Base-by-base conservation (phyloP, 441 rosid genomes). In the Biscutella laevigata region DNA sequence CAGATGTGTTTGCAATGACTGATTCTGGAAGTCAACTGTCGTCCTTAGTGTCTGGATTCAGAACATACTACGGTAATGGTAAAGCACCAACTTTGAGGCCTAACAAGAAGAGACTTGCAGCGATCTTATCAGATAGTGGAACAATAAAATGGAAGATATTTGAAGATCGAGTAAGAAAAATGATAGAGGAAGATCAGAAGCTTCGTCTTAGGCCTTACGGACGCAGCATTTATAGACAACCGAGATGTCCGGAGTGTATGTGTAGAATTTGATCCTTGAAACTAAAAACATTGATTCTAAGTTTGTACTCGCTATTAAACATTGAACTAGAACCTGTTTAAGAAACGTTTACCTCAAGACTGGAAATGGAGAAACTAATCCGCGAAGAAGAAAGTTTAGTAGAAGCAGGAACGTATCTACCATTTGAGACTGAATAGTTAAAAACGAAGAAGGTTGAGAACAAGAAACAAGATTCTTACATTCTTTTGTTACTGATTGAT, bases 1-100 rank as follows among this genome's bases (percentile, higher is more conserved):
- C 96, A 29, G 94, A 88, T 54, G 89, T 84, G 17, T 92, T 88
- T 69, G 89, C 96, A 15, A 83, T 88, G 95, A 92, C 95, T 4
- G 98, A 86, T 64, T 92, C 98, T 1, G 96, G 98, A 46, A 92
- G 95, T 74, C 96, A 92, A 62, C 51, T 92, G 37, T 80, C 96
- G 0, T 92, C 95, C 10, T 59, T 88, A 41, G 98, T 86, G n/a
- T 80, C 96, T 34, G 96, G 96, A 55, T 84, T 74, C 66, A 71
- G 92, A 53, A 81, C 89, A 25, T 92, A 92, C 76, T 84, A 81
- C 3, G 94, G 96, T 0, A 72, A 59, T n/a, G 82, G 82, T 3
- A 72, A 56, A 0, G 81, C 96, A 15, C 92, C 94, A 19, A 81
- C 74, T 12, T 35, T 92, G 75, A 71, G 88, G 41, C 99, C 96